Evolutionary conservation across 2,329 filamentous ascomycete genomes (phyloP), one percentile per base, ranked within the genome.

Genomic region (Ceratocystiopsis minuta): DNA sequence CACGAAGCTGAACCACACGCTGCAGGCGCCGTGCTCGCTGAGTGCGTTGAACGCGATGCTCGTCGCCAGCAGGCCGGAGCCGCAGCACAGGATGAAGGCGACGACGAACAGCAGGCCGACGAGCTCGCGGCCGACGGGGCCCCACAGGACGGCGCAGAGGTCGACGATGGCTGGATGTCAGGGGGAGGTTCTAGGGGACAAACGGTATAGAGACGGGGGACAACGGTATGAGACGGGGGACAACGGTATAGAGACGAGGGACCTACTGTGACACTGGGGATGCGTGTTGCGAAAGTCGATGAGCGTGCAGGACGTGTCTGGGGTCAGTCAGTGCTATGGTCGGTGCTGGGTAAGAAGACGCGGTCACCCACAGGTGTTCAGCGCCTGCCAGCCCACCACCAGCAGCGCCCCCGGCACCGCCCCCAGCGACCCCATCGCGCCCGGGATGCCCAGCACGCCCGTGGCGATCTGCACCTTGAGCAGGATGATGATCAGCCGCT

Each of bases 401-500:
- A 88, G 88, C 62, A 90, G 88, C 20, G 77, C 80, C 48, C 83
- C 77, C 1, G 84, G 83, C 50, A 88, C 83, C 49, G 80, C 80
- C 59, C 83, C 84, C 66, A 84, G 82, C 43, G 74, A 75, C 56
- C 84, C 82, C 69, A 51, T 84, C n/a, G n/a, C n/a, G n/a, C n/a
- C n/a, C n/a, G n/a, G 44, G 44, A 46, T 46, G 12, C 42, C 80
- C 42, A 81, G 65, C 54, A 82, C 78, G 48, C 78, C 79, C 33
- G 70, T 65, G 32, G 65, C 61, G 5, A 68, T 45, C 51, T 41
- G 50, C 56, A 59, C 49, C 51, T 65, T 65, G 24, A 64, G 51
- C 45, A 68, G 67, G 41, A 68, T 64, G 36, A 67, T 57, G 0
- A 61, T 60, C 1, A 65, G 63, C 33, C 63, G 60, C 15, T 40